Conservation (phyloP, 805 yeast species). For the Pichia nanzhaoensis region DNA sequence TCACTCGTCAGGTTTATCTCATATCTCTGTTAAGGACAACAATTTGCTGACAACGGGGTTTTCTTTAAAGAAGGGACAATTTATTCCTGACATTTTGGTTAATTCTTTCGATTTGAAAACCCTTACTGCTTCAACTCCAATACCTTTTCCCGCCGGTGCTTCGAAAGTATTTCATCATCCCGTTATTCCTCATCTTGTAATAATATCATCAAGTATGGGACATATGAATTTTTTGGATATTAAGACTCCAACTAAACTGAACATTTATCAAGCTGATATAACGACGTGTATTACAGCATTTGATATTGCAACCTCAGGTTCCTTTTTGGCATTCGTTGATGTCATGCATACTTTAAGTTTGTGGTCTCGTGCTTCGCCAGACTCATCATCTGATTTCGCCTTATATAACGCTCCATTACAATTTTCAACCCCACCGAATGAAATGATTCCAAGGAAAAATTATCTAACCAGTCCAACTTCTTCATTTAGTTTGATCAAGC, state of each 20-base stretch:
- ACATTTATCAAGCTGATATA: slow-evolving; percentile 61
- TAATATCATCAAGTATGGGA: slow-evolving; percentile 71
- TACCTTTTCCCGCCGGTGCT: slow-evolving; percentile 89
- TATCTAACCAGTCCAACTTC: slow-evolving; percentile 37
- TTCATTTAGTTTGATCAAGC: slow-evolving; percentile 69
- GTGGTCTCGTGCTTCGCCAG: slow-evolving; percentile 50
- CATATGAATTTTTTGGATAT: slow-evolving; percentile 82
- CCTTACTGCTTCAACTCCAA: slow-evolving; percentile 65
- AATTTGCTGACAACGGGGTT: slow-evolving; percentile 78
- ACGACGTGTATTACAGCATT: slow-evolving; percentile 39
- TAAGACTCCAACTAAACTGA: slow-evolving; percentile 64
- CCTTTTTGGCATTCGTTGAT: slow-evolving; percentile 65
- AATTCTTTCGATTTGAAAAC: slow-evolving; percentile 74
- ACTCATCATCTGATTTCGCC: slow-evolving; percentile 35
- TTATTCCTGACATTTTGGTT: slow-evolving; percentile 70
- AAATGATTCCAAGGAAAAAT: slow-evolving; percentile 25
- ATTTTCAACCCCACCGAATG: slow-evolving; percentile 40
- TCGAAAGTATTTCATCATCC: slow-evolving; percentile 81
- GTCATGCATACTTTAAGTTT: slow-evolving; percentile 53
- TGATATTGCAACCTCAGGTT: slow-evolving; percentile 66
- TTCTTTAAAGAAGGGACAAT: slow-evolving; percentile 53
- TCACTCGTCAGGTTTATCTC: slow-evolving; percentile 56
- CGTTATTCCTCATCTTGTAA: slow-evolving; percentile 66
- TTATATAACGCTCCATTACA: slow-evolving; percentile 42
- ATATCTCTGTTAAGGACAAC: slow-evolving; percentile 58